Evolutionary conservation across 2,329 filamentous ascomycete genomes (phyloP).

Genomic region (Beauveria varroae): DNA sequence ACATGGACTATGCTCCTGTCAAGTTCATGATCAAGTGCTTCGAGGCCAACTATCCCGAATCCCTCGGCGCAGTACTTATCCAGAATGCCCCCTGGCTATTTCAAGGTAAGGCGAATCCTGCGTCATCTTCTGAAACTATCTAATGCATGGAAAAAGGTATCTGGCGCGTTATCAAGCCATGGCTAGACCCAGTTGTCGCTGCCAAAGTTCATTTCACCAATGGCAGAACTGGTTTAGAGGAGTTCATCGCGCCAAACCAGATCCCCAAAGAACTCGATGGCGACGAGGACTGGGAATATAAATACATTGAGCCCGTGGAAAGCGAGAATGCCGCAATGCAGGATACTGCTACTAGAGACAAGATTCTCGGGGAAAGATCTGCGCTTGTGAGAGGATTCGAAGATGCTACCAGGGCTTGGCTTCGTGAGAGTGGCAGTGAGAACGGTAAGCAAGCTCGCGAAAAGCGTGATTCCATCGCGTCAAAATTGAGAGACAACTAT

Average conservation of each 20-base stretch:
- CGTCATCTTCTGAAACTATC: not conserved
- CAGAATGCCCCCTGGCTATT: conserved; percentile 98
- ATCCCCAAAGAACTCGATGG: conserved; percentile 83
- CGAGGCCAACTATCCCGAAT: conserved; percentile 96
- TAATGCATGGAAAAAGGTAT: conserved; percentile 53
- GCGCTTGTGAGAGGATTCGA: conserved; percentile 68
- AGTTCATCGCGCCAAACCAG: conserved; percentile 62
- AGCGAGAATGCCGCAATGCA: conserved; percentile 75
- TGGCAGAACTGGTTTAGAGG: conserved; percentile 66
- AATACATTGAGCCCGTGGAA: conserved; percentile 66
- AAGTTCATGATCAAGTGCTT: conserved; percentile 99
- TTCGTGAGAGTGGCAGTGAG: conserved; percentile 37
- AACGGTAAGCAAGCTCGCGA: conserved; percentile 41
- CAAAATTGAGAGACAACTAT: conserved; percentile 64
- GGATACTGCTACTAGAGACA: conserved; percentile 53
- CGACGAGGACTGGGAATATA: conserved; percentile 75
- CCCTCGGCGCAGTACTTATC: conserved; percentile 78
- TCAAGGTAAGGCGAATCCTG: conserved; percentile 51
- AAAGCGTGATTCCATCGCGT: conserved; percentile 55
- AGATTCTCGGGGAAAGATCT: conserved; percentile 55
- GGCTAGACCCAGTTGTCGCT: conserved; percentile 95
- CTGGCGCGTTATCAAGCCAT: conserved; percentile 91
- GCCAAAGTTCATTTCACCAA: conserved; percentile 91
- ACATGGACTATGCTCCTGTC: conserved; percentile 96
- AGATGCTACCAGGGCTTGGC: conserved; percentile 67